phyloP scores from a whole-genome alignment of 495 filamentous ascomycete species.

The Talaromyces ruber region DNA sequence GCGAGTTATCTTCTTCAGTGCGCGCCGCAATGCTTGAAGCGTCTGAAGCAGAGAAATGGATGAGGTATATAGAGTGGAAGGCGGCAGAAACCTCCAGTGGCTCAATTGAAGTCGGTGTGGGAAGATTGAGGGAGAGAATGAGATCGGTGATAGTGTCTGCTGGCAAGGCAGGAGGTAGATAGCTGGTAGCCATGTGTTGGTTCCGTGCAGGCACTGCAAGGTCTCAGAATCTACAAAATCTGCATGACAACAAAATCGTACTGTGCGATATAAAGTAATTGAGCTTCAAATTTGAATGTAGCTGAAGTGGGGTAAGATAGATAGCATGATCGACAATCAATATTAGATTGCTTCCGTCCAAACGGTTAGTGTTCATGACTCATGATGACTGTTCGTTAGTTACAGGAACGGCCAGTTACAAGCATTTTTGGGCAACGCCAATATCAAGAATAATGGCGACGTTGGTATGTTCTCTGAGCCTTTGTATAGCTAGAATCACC shows the following conservation, averaged over 20 bases:
- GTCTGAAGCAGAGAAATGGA: neutral
- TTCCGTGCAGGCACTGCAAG: neutral
- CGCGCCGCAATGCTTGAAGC: neutral
- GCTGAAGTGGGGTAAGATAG: neutral
- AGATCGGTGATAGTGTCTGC: neutral
- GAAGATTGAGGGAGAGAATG: neutral
- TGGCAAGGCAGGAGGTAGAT: neutral
- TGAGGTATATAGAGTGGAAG: constrained; percentile 2
- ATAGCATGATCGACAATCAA: neutral
- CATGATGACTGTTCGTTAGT: neutral
- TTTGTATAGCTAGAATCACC: neutral
- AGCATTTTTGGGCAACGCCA: neutral
- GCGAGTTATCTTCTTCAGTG: neutral
- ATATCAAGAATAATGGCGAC: neutral
- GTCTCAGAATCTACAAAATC: neutral
- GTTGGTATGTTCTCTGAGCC: neutral
- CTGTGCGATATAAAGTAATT: neutral
- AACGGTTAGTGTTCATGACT: neutral
- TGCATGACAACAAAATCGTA: neutral
- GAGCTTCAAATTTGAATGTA: neutral
- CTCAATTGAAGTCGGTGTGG: neutral
- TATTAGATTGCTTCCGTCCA: neutral
- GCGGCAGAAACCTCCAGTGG: neutral
- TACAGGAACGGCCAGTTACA: neutral
- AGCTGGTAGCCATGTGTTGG: neutral